phyloP scores from a whole-genome alignment of 257 asterid species.

The Avicennia marina region DNA sequence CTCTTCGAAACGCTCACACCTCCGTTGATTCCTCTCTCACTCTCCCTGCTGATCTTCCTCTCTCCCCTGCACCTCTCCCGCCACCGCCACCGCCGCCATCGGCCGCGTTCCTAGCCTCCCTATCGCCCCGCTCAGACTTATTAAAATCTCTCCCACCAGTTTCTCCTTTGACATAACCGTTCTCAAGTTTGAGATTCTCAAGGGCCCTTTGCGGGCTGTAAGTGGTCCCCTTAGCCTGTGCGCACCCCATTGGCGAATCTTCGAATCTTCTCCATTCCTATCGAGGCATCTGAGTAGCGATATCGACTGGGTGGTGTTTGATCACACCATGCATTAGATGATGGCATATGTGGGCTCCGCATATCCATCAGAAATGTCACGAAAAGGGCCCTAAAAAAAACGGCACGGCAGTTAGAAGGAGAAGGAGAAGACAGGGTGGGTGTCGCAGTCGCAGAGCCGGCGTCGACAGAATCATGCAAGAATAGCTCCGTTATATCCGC shows the following conservation, averaged over 20 bases:
- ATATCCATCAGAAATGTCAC: not conserved
- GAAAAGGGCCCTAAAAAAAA: too few species aligned
- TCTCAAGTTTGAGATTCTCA: slow-evolving; percentile 33
- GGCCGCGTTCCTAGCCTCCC: not conserved
- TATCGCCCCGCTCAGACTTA: slow-evolving; percentile 1
- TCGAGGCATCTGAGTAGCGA: slow-evolving; percentile 14
- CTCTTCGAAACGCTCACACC: slow-evolving; percentile 24
- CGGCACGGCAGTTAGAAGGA: not conserved
- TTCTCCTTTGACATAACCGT: slow-evolving; percentile 28
- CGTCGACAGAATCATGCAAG: slow-evolving; percentile 1
- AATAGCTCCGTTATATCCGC: slow-evolving; percentile 18
- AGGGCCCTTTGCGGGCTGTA: slow-evolving; percentile 16
- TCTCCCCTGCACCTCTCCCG: slow-evolving; percentile 10
- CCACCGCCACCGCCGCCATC: not conserved
- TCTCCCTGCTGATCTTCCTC: slow-evolving; percentile 23
- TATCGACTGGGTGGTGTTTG: slow-evolving; percentile 3
- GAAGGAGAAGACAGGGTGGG: slow-evolving; percentile 15
- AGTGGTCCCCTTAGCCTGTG: slow-evolving; percentile 28
- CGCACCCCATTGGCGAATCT: slow-evolving; percentile 60
- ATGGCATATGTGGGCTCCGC: not conserved
- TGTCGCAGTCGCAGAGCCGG: slow-evolving; percentile 25
- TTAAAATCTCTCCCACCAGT: slow-evolving; percentile 1
- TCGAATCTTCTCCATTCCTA: slow-evolving; percentile 15
- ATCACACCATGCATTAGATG: slow-evolving; percentile 1
- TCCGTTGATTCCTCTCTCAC: slow-evolving; percentile 20